A percentile compares a stretch with the other conserved stretches of the same genome.
Conservation (phyloP, 192 early-diverging fungal genomes). For the Coemansia sp. region DNA sequence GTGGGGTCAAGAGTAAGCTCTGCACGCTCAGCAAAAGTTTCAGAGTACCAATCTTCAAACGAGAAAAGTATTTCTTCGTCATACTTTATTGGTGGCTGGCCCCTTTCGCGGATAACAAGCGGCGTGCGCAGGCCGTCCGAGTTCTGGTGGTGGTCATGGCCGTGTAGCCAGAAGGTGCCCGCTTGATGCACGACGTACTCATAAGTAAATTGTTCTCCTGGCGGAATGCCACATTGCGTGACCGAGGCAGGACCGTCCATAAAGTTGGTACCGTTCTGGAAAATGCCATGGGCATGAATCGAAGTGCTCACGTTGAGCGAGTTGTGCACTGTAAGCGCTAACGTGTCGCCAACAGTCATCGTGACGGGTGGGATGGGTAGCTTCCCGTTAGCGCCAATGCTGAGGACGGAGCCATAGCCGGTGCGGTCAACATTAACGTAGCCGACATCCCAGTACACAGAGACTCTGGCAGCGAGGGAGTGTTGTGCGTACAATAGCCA, state of each 20-base stretch:
- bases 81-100: conserved; percentile 54
- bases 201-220: conserved; percentile 66
- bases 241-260: conserved; percentile 70
- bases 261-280: conserved; percentile 67
- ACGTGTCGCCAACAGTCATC: conserved; percentile 15
- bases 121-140: conserved; percentile 77
- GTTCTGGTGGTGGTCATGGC: conserved; percentile 70
- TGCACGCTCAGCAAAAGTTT: conserved; percentile 56
- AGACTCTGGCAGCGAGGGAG: not conserved
- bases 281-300: conserved; percentile 78
- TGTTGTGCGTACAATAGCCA: not conserved
- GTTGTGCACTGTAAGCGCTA: conserved; percentile 52
- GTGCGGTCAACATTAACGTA: conserved; percentile 66
- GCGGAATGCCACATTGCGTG: conserved; percentile 79
- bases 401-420: conserved; percentile 60
- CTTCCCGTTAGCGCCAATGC: conserved; percentile 64
- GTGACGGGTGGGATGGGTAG: conserved; percentile 57
- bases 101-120: conserved; percentile 64
- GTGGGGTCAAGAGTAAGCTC: conserved; percentile 52
- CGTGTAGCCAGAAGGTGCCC: conserved; percentile 86
- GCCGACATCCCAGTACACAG: conserved; percentile 66
- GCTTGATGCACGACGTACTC: conserved; percentile 63
- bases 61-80: conserved; percentile 66
- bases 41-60: conserved; percentile 72
- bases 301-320: conserved; percentile 61